Percentiles rank a stretch among this genome's conserved stretches.
Conservation (phyloP, 2,329 filamentous ascomycete genomes). For the Botryotinia calthae region DNA sequence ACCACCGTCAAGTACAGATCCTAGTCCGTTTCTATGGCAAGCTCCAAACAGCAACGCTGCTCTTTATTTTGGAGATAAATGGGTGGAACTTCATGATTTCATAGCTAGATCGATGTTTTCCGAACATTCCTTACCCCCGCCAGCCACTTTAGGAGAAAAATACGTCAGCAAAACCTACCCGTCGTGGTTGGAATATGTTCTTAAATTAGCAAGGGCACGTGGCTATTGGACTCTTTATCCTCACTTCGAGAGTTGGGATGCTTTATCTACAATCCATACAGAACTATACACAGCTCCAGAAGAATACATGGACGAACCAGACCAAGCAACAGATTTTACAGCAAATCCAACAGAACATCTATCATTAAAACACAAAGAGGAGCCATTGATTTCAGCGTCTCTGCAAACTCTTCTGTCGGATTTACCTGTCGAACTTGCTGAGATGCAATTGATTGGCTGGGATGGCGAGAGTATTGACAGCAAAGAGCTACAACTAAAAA, state of each 20-base stretch:
- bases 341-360: conserved; percentile 34
- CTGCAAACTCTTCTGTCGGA: conserved; percentile 51
- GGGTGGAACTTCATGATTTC: conserved; percentile 82
- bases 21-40: conserved; percentile 70
- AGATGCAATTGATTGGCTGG: conserved; percentile 62
- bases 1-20: conserved; percentile 40
- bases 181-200: conserved; percentile 73
- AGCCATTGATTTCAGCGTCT: conserved; percentile 46
- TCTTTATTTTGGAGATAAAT: conserved; percentile 80
- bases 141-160: conserved; percentile 51
- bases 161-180: conserved; percentile 66
- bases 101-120: conserved; percentile 48
- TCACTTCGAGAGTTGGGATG: conserved; percentile 45
- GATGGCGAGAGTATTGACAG: conserved; percentile 52
- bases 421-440: conserved; percentile 44
- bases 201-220: conserved; percentile 71
- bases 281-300: conserved; percentile 74
- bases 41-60: conserved; percentile 78
- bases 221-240: conserved; percentile 83
- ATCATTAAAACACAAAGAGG: conserved; percentile 33
- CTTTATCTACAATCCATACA: conserved; percentile 71
- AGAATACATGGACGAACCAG: conserved; percentile 48
- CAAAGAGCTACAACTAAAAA: conserved; percentile 44
- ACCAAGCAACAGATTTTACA: conserved; percentile 29
- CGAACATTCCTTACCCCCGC: conserved; percentile 39